Percentiles rank a stretch among this genome's conserved stretches.
phyloP scores from a whole-genome alignment of 768 basidiomycete genomes.

The Galerina sulciceps region DNA sequence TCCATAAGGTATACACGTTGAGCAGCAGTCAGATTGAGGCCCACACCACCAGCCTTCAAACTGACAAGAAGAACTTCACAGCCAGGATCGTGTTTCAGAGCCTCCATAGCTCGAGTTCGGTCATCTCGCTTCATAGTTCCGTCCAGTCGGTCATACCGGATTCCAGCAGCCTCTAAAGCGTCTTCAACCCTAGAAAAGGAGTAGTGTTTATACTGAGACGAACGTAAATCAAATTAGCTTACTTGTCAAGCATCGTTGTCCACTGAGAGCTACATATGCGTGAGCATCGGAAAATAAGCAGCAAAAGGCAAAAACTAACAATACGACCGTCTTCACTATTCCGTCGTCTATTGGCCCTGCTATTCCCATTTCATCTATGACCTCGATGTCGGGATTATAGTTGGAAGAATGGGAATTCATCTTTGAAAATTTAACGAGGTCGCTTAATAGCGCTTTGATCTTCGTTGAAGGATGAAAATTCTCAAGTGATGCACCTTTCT shows the following conservation, averaged over 20 bases:
- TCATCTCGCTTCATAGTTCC: slow-evolving; percentile 99
- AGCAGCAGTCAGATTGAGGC: slow-evolving; percentile 93
- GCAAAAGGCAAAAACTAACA: slow-evolving; percentile 56
- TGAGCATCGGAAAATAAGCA: slow-evolving; percentile 17
- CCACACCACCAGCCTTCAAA: slow-evolving; percentile 96
- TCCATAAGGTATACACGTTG: slow-evolving; percentile 96
- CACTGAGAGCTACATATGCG: slow-evolving; percentile 75
- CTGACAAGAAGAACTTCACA: slow-evolving; percentile 97
- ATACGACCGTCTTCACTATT: slow-evolving; percentile 89
- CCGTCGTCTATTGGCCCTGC: slow-evolving; percentile 60
- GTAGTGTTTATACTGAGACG: slow-evolving; percentile 14
- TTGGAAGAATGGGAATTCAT: slow-evolving; percentile 87
- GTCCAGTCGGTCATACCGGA: slow-evolving; percentile 90
- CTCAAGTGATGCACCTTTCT: slow-evolving; percentile 55
- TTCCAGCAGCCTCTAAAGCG: slow-evolving; percentile 79
- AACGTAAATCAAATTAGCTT: slow-evolving; percentile 25
- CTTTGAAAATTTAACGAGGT: slow-evolving; percentile 81
- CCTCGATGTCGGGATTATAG: slow-evolving; percentile 85
- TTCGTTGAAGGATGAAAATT: slow-evolving; percentile 85
- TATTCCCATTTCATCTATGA: slow-evolving; percentile 77
- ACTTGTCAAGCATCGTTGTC: slow-evolving; percentile 95
- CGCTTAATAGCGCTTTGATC: slow-evolving; percentile 79
- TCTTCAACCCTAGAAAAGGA: slow-evolving; percentile 73
- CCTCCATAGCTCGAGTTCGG: slow-evolving; percentile 89
- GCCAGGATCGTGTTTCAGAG: slow-evolving; percentile 84